Evolutionary conservation across 305 asterid species (phyloP), one percentile per base, ranked within the genome.

Genomic region (Plantago lanceolata): DNA sequence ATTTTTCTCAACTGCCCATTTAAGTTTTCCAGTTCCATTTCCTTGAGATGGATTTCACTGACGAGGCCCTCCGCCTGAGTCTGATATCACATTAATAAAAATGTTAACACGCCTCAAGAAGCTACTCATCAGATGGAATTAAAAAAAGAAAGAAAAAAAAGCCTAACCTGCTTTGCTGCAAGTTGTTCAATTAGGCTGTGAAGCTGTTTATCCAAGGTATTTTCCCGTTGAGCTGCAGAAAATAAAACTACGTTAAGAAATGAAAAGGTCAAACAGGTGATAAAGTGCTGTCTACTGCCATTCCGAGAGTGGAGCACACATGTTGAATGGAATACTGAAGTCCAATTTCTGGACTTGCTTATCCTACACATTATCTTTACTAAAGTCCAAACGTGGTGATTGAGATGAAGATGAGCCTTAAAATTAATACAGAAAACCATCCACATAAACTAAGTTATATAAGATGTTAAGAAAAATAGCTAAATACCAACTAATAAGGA

Each of bases 101-200:
- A 13, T 9, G 47, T 40, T 40, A 40, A 40, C 3, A 40, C 47
- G 47, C 47, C 47, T 40, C 47, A 3, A 40, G 47, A 40, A 40
- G 47, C 47, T 40, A 40, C 16, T 16, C 14, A 11, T 40, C 47
- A 40, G 16, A 40, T 40, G 47, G 12, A 40, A 40, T 8, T 16
- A 40, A 40, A 40, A 11, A 40, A 40, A 11, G 13, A 16, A 11
- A 40, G 12, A 40, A 2, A 9, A 12, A 45, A 2, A 33, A 65
- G 59, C 16, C 37, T 51, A 21, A 89, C 99, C 95, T 89, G 97
- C 61, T 93, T 93, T 44, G 75, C 76, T 59, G 90, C 95, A 52
- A 93, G 94, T 69, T 93, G 95, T 81, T 89, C 99, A 35, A 89
- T 82, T 73, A 84, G 84, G 84, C 94, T 81, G 75, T 87, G 99